Percentiles rank a stretch among this genome's conserved stretches.
Evolutionary conservation across 331 rosid species (phyloP).

Genomic region (Phaseolus coccineus): DNA sequence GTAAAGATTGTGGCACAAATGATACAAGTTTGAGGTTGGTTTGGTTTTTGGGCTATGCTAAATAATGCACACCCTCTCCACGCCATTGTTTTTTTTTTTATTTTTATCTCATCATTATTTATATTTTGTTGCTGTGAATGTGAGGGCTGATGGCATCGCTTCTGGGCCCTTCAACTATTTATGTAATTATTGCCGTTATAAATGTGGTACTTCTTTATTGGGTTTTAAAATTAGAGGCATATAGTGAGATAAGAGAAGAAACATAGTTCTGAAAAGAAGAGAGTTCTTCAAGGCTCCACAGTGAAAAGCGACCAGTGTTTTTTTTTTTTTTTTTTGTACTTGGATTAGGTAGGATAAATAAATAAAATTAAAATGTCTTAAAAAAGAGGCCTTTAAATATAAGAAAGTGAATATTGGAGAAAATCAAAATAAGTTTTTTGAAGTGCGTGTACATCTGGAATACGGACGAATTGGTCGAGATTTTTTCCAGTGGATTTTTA

Average conservation of each 20-base stretch:
- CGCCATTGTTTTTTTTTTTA: neutral
- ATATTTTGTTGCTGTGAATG: neutral
- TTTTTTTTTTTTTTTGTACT: neutral
- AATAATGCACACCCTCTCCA: conserved; percentile 15
- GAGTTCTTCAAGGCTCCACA: neutral
- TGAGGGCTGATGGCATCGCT: neutral
- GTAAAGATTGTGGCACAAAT: conserved; percentile 52
- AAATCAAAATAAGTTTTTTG: neutral
- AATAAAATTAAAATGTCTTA: neutral
- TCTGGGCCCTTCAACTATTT: neutral
- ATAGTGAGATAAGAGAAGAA: neutral
- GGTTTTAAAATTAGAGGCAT: neutral
- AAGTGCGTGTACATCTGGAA: conserved; percentile 4
- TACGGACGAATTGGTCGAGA: neutral
- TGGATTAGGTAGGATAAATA: conserved; percentile 30
- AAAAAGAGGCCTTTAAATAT: neutral
- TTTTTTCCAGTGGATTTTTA: neutral
- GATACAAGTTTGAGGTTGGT: conserved; percentile 51
- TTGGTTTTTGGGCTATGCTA: conserved; percentile 19
- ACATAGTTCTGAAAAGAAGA: conserved; percentile 2
- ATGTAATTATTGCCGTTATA: conserved; percentile 27
- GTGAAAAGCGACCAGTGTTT: neutral
- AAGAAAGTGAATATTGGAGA: neutral
- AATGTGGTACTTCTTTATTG: conserved; percentile 16
- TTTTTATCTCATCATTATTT: neutral